phyloP scores from a whole-genome alignment of 345 rosid species.

The Dipteronia sinensis region DNA sequence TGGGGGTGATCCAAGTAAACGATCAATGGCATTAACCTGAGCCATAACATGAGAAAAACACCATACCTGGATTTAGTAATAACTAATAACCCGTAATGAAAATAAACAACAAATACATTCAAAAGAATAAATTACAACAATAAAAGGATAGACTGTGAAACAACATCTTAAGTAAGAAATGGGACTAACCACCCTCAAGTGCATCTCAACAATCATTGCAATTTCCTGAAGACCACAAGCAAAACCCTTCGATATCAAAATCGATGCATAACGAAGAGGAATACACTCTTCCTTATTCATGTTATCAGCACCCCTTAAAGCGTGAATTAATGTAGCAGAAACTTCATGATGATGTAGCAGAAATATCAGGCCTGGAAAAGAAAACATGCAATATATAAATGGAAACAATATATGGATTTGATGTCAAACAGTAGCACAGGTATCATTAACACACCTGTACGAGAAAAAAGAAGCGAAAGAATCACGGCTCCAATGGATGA shows the following conservation, averaged over 20 bases:
- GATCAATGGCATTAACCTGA: slow-evolving; percentile 85
- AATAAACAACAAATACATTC: background rate
- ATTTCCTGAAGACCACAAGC: slow-evolving; percentile 79
- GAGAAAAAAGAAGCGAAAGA: slow-evolving; percentile 79
- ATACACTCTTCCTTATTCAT: slow-evolving; percentile 75
- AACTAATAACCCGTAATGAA: slow-evolving; percentile 5
- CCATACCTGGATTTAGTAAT: background rate
- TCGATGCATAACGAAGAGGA: slow-evolving; percentile 88
- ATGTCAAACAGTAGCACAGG: background rate
- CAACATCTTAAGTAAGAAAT: slow-evolving; percentile 15
- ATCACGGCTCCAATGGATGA: slow-evolving; percentile 74
- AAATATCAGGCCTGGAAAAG: slow-evolving; percentile 74
- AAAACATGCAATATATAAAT: slow-evolving; percentile 28
- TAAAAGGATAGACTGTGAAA: background rate
- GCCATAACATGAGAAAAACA: slow-evolving; percentile 18
- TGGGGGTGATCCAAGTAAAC: slow-evolving; percentile 69
- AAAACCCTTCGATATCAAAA: slow-evolving; percentile 83
- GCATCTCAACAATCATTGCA: slow-evolving; percentile 84
- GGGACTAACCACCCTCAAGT: slow-evolving; percentile 91
- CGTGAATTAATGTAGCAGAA: slow-evolving; percentile 66
- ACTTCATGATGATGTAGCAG: slow-evolving; percentile 77
- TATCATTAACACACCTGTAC: slow-evolving; percentile 56
- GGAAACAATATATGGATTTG: slow-evolving; percentile 4
- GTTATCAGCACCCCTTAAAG: slow-evolving; percentile 62
- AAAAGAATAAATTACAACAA: slow-evolving; percentile 1